A percentile compares a stretch with the other conserved stretches of the same genome.
Evolutionary conservation across 2,329 filamentous ascomycete species (phyloP).

Genomic region (Phaeosphaeriaceae sp.): DNA sequence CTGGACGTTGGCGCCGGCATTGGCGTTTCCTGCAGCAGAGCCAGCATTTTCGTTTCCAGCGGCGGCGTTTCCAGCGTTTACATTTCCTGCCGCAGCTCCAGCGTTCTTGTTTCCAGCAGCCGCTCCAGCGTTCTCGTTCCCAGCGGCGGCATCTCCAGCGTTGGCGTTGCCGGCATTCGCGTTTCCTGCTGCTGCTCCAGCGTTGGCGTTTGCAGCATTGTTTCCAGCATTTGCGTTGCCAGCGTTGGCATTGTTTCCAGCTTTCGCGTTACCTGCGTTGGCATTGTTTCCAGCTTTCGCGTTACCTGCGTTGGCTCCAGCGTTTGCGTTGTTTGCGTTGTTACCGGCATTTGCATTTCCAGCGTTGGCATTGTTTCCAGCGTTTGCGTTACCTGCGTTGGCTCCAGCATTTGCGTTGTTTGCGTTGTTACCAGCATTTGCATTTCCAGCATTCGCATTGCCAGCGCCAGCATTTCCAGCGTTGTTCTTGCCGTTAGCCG

Average conservation of each 20-base stretch:
- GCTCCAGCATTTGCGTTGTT: conserved; percentile 1
- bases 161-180: neutral
- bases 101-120: conserved; percentile 3
- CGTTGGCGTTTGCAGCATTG: too few relatives aligned
- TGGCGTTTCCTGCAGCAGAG: neutral
- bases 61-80: conserved; percentile 1
- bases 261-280: neutral
- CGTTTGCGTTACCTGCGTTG: conserved; percentile 3
- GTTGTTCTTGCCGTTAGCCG: neutral
- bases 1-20: neutral
- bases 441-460: neutral
- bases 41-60: conserved; percentile 7
- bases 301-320: neutral
- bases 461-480: conserved; percentile 1
- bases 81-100: conserved; percentile 7
- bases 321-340: conserved; percentile 1
- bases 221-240: conserved; percentile 5
- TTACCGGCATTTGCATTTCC: neutral
- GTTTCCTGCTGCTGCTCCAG: too few relatives aligned
- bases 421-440: conserved; percentile 2
- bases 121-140: neutral
- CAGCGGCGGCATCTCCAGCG: neutral
- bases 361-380: conserved; percentile 1
- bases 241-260: conserved; percentile 5
- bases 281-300: neutral